Evolutionary conservation across 1,284 basidiomycete species (phyloP).

Genomic region (Quambalaria eucalypti): DNA sequence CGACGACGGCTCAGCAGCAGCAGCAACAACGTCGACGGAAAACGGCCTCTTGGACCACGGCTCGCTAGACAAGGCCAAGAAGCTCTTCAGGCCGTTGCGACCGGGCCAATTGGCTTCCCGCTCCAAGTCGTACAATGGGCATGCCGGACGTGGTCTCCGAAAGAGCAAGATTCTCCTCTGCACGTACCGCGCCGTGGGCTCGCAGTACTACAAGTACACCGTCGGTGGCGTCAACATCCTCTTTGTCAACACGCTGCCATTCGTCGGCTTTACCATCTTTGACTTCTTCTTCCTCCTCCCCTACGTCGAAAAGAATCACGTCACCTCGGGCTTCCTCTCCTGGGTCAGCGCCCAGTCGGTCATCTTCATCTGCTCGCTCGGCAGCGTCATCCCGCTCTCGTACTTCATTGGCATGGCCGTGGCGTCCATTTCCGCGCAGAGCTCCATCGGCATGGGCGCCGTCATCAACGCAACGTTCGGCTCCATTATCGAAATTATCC

Average conservation of each 20-base stretch:
- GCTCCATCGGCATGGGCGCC: constrained; percentile 97
- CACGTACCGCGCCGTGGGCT: constrained; percentile 81
- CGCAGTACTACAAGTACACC: constrained; percentile 98
- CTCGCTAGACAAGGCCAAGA: constrained; percentile 19
- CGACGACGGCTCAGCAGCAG: constrained; percentile 9
- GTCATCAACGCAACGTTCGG: constrained; percentile 99
- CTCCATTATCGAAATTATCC: constrained; percentile 91
- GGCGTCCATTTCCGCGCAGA: constrained; percentile 93
- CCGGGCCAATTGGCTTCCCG: constrained; percentile 48
- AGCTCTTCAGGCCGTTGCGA: constrained; percentile 37
- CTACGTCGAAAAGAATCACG: constrained; percentile 59
- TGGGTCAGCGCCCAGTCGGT: constrained; percentile 66
- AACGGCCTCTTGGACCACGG: constrained; percentile 38
- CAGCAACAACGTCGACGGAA: constrained; percentile 7
- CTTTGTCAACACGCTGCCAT: constrained; percentile 86
- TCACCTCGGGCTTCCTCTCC: constrained; percentile 55
- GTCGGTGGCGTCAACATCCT: constrained; percentile 97
- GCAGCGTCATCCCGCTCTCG: constrained; percentile 88
- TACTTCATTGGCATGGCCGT: constrained; percentile 99
- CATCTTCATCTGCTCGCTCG: constrained; percentile 76
- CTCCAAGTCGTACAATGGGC: constrained; percentile 46
- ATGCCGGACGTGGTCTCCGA: constrained; percentile 49
- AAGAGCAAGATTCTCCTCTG: constrained; percentile 74
- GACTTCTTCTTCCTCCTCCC: constrained; percentile 78
- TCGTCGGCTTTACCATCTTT: constrained; percentile 91